Percentiles rank a stretch among this genome's conserved stretches.
phyloP scores from a whole-genome alignment of 768 basidiomycete genomes.

The Mrakia hoshinonis region DNA sequence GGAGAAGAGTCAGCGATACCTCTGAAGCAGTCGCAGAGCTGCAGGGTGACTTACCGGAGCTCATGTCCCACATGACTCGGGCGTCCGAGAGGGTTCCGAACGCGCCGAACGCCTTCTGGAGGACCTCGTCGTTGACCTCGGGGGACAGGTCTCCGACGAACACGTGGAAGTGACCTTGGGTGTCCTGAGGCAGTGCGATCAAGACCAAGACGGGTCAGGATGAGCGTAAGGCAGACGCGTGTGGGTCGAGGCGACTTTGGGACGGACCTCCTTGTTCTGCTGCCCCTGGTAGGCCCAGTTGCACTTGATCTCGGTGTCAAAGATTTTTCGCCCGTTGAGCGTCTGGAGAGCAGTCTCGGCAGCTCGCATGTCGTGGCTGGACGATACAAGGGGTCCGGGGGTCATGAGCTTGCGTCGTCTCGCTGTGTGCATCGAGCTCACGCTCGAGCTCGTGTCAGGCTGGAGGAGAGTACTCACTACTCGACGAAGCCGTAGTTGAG shows the following conservation, averaged over 20 bases:
- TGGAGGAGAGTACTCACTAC: slow-evolving; percentile 48
- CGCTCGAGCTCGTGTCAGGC: too few relatives aligned
- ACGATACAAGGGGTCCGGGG: too few relatives aligned
- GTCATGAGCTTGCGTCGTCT: too few relatives aligned
- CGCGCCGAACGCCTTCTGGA: slow-evolving; percentile 91
- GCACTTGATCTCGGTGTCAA: slow-evolving; percentile 97
- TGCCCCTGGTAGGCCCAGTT: slow-evolving; percentile 99
- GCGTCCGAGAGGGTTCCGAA: slow-evolving; percentile 96
- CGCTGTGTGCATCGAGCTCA: too few relatives aligned
- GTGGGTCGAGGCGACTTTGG: too few relatives aligned
- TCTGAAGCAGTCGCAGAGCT: not conserved
- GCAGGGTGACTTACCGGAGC: slow-evolving; percentile 91
- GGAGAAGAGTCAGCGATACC: not conserved
- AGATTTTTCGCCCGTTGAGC: slow-evolving; percentile 97
- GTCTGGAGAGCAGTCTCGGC: slow-evolving; percentile 98
- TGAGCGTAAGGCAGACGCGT: too few relatives aligned
- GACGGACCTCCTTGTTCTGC: slow-evolving; percentile 64
- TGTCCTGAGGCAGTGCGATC: slow-evolving; percentile 48
- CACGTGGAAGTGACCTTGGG: slow-evolving; percentile 92
- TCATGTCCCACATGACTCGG: slow-evolving; percentile 80
- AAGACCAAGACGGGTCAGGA: not conserved
- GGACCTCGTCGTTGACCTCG: slow-evolving; percentile 95
- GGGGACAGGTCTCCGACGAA: slow-evolving; percentile 99
- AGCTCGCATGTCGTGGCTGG: slow-evolving; percentile 80
- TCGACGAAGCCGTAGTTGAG: slow-evolving; percentile 99